A percentile compares a stretch with the other conserved stretches of the same genome.
Evolutionary conservation across 2,329 filamentous ascomycete genomes (phyloP).

Genomic region (Fusarium sp.): DNA sequence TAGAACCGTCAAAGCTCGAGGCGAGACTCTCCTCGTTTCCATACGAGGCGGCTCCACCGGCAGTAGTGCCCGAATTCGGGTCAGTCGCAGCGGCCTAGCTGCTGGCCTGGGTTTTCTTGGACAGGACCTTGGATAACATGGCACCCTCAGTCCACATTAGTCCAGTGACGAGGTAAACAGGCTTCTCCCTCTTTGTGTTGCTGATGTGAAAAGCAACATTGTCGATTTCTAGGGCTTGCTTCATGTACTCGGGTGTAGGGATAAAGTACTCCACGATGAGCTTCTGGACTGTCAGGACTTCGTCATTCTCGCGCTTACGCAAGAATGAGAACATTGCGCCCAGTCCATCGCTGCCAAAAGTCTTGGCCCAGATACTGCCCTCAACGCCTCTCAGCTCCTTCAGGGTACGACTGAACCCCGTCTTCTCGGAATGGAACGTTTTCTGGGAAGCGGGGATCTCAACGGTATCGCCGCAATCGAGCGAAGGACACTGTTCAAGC

Average conservation of each 20-base stretch:
- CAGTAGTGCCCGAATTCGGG: not conserved
- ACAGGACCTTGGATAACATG: not conserved
- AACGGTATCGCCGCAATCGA: not conserved
- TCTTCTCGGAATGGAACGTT: not conserved
- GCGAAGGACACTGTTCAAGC: not conserved
- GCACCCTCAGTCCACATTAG: not conserved
- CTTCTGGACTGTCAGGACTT: not conserved
- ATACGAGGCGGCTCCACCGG: not conserved
- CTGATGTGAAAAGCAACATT: not conserved
- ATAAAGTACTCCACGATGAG: not conserved
- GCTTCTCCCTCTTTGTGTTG: not conserved
- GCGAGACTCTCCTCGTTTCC: not conserved
- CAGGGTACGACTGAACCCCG: not conserved
- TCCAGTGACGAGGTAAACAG: not conserved
- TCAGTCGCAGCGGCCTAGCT: not conserved
- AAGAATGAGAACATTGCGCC: not conserved
- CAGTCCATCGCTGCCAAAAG: not conserved
- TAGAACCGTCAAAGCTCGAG: not conserved
- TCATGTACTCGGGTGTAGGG: not conserved
- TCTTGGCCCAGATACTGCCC: not conserved
- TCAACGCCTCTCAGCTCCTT: not conserved
- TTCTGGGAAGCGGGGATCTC: not conserved
- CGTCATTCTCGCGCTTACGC: not conserved
- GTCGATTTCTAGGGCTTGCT: not conserved
- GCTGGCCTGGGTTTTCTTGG: not conserved